A percentile compares a stretch with the other conserved stretches of the same genome.
Evolutionary conservation across 805 yeast genomes (phyloP).

Genomic region (Metschnikowia gelsemii): DNA sequence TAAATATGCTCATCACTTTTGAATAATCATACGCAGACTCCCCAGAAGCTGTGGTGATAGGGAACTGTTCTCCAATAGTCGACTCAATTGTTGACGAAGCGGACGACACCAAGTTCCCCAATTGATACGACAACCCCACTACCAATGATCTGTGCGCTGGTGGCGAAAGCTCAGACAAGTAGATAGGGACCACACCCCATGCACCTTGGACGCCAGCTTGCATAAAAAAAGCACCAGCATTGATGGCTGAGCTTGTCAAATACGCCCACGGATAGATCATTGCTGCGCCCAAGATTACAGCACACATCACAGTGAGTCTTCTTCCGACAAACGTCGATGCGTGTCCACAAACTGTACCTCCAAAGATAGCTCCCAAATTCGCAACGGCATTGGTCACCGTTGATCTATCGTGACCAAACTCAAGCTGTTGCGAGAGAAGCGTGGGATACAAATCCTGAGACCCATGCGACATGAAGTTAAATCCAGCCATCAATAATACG

Average conservation of each 20-base stretch:
- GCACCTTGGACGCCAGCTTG: conserved; percentile 70
- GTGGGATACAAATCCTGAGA: conserved; percentile 45
- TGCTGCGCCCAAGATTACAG: conserved; percentile 38
- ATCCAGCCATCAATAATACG: conserved; percentile 48
- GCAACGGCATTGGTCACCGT: conserved; percentile 43
- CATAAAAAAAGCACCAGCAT: conserved; percentile 62
- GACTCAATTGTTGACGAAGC: conserved; percentile 73
- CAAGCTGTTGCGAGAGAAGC: conserved; percentile 34
- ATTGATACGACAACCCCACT: conserved; percentile 54
- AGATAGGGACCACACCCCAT: conserved; percentile 72
- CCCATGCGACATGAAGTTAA: conserved; percentile 44
- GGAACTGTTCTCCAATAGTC: conserved; percentile 59
- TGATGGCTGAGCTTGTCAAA: conserved; percentile 35
- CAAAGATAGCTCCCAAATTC: conserved; percentile 42
- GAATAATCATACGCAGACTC: conserved; percentile 52
- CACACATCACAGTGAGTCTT: conserved; percentile 34
- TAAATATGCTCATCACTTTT: conserved; percentile 68
- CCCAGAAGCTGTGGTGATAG: conserved; percentile 33
- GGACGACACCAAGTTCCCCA: conserved; percentile 70
- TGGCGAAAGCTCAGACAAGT: conserved; percentile 59
- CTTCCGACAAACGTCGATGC: conserved; percentile 38
- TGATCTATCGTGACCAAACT: conserved; percentile 31
- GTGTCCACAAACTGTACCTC: conserved; percentile 48
- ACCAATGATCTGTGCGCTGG: conserved; percentile 17
- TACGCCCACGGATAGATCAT: conserved; percentile 38